Evolutionary conservation across 2,329 filamentous ascomycete species (phyloP).

Genomic region (Fusarium bulbicola): DNA sequence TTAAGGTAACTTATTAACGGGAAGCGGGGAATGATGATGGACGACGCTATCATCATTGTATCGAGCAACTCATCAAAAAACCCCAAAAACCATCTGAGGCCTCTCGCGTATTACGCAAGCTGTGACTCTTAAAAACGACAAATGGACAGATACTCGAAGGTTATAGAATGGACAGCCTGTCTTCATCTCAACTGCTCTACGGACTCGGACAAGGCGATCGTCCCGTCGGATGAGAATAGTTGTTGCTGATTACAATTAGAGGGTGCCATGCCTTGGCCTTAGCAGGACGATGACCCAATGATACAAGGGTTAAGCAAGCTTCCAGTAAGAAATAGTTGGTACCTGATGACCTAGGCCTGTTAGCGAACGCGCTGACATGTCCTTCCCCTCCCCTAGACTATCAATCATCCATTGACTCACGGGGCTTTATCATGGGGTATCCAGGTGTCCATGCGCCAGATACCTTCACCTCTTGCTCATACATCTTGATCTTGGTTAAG

Average conservation of each 20-base stretch:
- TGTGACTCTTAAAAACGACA: constrained; percentile 28
- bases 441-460: constrained; percentile 18
- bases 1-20: neutral
- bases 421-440: constrained; percentile 26
- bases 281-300: neutral
- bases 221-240: neutral
- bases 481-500: constrained; percentile 4
- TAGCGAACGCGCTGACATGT: constrained; percentile 11
- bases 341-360: constrained; percentile 16
- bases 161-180: constrained; percentile 18
- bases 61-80: constrained; percentile 15
- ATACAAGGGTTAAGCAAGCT: neutral
- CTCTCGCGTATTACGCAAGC: constrained; percentile 40
- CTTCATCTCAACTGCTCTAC: neutral
- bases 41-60: constrained; percentile 15
- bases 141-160: neutral
- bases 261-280: constrained; percentile 1
- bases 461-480: constrained; percentile 18
- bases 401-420: constrained; percentile 16
- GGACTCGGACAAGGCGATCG: neutral
- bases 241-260: neutral
- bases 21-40: constrained; percentile 21
- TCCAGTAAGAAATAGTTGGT: constrained; percentile 3
- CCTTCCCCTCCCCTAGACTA: neutral
- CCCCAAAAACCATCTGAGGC: constrained; percentile 22